These are phyloP conservation scores for Salvia hispanica DNA, from an alignment of 257 asterid species.

Conservation along the genomic window DNA sequence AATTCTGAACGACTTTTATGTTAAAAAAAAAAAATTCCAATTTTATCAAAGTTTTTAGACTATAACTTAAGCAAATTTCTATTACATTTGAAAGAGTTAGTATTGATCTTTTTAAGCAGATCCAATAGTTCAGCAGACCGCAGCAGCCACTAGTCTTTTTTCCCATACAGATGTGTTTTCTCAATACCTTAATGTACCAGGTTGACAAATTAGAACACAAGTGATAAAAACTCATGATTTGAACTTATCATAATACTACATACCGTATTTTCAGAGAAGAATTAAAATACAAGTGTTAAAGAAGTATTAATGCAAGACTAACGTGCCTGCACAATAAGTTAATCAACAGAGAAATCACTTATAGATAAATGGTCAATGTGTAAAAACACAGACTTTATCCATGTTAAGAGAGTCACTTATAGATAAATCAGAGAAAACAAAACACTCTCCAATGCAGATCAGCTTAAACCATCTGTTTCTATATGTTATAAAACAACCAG, in stretches of 20 bases:
- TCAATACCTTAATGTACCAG: slow-evolving; percentile 11
- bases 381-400: slow-evolving; percentile 17
- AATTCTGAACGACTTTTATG: slow-evolving; percentile 15
- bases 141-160: slow-evolving; percentile 9
- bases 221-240: slow-evolving; percentile 8
- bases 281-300: slow-evolving; percentile 7
- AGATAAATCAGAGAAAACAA: slow-evolving; percentile 15
- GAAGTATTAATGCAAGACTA: slow-evolving; percentile 6
- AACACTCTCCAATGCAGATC: background rate
- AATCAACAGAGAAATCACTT: slow-evolving; percentile 22
- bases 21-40: background rate
- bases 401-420: background rate
- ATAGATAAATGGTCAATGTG: slow-evolving; percentile 9
- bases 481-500: slow-evolving; percentile 17
- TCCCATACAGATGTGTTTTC: slow-evolving; percentile 8
- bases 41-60: slow-evolving; percentile 6
- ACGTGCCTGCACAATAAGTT: slow-evolving; percentile 11
- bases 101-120: slow-evolving; percentile 7
- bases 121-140: slow-evolving; percentile 14
- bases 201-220: slow-evolving; percentile 16
- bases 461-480: slow-evolving; percentile 24
- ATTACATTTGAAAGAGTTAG: background rate
- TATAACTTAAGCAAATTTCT: slow-evolving; percentile 11
- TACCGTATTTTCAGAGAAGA: too few species aligned
- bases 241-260: slow-evolving; percentile 10